Conservation (phyloP, 1,139 yeast species). For the Yamadazyma siamensis region DNA sequence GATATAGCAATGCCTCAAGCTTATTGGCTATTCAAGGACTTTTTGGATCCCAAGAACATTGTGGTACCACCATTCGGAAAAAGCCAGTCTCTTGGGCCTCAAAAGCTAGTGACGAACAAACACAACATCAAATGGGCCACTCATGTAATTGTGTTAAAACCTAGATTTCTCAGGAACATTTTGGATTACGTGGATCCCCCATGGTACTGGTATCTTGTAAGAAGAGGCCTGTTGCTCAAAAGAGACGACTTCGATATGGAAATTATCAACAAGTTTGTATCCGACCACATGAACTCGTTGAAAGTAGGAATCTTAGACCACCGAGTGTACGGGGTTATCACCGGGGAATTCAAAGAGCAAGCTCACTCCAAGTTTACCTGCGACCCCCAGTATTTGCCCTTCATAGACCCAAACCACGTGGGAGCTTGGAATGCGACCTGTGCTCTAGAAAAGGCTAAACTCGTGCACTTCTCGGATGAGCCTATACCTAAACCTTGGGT, state of each 20-base stretch:
- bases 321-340: constrained; percentile 41
- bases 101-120: constrained; percentile 21
- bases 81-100: constrained; percentile 8
- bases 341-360: constrained; percentile 45
- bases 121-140: constrained; percentile 37
- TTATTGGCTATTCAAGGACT: constrained; percentile 28
- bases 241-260: constrained; percentile 49
- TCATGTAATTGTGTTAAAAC: constrained; percentile 47
- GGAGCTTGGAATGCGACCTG: constrained; percentile 27
- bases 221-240: constrained; percentile 19
- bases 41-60: constrained; percentile 12
- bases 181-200: constrained; percentile 28
- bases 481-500: constrained; percentile 51
- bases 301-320: constrained; percentile 42
- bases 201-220: constrained; percentile 26
- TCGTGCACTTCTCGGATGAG: constrained; percentile 42
- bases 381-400: constrained; percentile 35
- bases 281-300: constrained; percentile 5
- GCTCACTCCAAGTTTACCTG: constrained; percentile 22
- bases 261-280: constrained; percentile 34
- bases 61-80: constrained; percentile 2
- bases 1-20: constrained; percentile 37
- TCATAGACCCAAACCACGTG: constrained; percentile 17
- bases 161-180: constrained; percentile 28
- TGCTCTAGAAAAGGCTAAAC: constrained; percentile 19